Percentiles rank a stretch among this genome's conserved stretches.
These are phyloP conservation scores for Arthrobotrys conoides DNA, from an alignment of 2,329 filamentous ascomycete species.

Conservation along the genomic window DNA sequence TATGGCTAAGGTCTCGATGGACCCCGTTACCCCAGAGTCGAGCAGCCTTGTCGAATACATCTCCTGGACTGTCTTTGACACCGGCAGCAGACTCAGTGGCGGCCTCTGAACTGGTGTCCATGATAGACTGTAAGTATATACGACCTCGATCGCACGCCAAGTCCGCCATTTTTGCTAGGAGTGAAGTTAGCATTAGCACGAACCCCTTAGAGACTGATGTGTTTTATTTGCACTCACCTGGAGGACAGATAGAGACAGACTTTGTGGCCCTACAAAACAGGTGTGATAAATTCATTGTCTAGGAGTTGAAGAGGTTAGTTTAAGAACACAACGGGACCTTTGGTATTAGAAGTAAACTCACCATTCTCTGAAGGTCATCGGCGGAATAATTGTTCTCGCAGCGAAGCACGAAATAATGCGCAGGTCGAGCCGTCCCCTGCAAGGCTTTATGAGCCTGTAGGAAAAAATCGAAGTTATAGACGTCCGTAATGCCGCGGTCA, in stretches of 20 bases:
- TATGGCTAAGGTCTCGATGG: slow-evolving; percentile 7
- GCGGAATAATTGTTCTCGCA: slow-evolving; percentile 60
- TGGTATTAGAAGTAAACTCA: neutral
- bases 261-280: slow-evolving; percentile 89
- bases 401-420: slow-evolving; percentile 80
- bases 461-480: slow-evolving; percentile 83
- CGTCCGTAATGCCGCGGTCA: slow-evolving; percentile 81
- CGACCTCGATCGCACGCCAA: slow-evolving; percentile 41
- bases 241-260: slow-evolving; percentile 87
- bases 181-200: neutral
- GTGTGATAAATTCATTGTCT: slow-evolving; percentile 84
- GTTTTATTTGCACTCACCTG: slow-evolving; percentile 65
- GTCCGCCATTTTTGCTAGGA: slow-evolving; percentile 47
- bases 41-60: slow-evolving; percentile 22
- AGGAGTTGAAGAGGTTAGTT: neutral
- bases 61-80: neutral
- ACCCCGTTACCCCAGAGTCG: slow-evolving; percentile 33
- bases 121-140: slow-evolving; percentile 31
- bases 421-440: slow-evolving; percentile 85
- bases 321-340: neutral
- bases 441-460: slow-evolving; percentile 86
- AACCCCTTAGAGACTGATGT: neutral
- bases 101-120: slow-evolving; percentile 23
- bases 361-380: slow-evolving; percentile 30
- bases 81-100: neutral